These are phyloP conservation scores for Plasmodium yoelii DNA, from an alignment of 169 alveolate genomes.

Conservation along the genomic window DNA sequence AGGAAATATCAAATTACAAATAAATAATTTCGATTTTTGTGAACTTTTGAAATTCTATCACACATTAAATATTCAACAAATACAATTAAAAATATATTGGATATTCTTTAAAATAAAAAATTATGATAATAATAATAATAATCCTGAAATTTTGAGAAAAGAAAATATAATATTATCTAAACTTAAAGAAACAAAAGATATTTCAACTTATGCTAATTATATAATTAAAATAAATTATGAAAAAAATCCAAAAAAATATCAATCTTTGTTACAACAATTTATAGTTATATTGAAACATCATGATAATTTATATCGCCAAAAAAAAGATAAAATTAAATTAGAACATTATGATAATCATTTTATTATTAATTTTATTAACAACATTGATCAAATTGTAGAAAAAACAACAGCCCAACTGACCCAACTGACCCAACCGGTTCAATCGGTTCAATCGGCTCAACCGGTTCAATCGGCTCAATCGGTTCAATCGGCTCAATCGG, in stretches of 20 bases:
- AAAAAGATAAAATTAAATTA: constrained; percentile 35
- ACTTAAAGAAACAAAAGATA: constrained; percentile 22
- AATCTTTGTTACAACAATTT: constrained; percentile 43
- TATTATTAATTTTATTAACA: constrained; percentile 33
- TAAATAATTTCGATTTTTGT: constrained; percentile 18
- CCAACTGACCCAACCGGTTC: no score
- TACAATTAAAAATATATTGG: constrained; percentile 34
- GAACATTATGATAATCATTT: constrained; percentile 21
- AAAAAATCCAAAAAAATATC: constrained; percentile 23
- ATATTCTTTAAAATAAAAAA: constrained; percentile 15
- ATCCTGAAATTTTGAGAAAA: not conserved
- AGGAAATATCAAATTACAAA: constrained; percentile 1
- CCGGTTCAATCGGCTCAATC: not conserved
- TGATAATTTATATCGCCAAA: constrained; percentile 48
- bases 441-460: not conserved
- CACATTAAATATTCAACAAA: constrained; percentile 49
- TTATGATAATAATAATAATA: constrained; percentile 11
- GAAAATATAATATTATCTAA: constrained; percentile 31
- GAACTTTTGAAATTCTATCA: constrained; percentile 49
- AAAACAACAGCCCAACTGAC: constrained; percentile 1
- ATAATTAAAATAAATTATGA: constrained; percentile 9
- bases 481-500: not conserved
- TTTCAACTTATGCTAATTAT: constrained; percentile 28
- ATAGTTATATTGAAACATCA: constrained; percentile 48
- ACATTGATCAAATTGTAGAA: constrained; percentile 22